These are phyloP conservation scores for Populus hybrid DNA, from an alignment of 441 rosid species.

Conservation along the genomic window DNA sequence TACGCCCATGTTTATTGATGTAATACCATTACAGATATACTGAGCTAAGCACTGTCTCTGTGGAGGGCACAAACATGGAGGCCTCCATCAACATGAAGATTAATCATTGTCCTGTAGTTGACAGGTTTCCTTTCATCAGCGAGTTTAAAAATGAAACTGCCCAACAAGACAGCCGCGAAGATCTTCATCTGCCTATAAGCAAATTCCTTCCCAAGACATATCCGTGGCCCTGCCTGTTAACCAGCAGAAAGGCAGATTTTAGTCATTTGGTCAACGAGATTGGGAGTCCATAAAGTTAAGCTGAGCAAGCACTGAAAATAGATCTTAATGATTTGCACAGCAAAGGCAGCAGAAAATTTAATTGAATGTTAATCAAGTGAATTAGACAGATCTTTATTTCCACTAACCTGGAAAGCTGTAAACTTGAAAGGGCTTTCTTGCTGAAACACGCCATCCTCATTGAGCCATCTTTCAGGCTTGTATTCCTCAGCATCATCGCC, in stretches of 20 bases:
- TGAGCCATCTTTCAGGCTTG: too few relatives aligned
- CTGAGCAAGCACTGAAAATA: too few relatives aligned
- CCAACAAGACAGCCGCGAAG: conserved; percentile 43
- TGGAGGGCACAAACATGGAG: conserved; percentile 40
- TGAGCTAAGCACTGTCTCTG: conserved; percentile 13
- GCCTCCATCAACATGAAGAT: conserved; percentile 58
- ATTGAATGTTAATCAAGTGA: too few relatives aligned
- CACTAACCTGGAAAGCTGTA: too few relatives aligned
- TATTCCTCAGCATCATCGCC: too few relatives aligned
- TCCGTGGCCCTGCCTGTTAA: conserved; percentile 67
- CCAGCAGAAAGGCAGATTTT: neutral
- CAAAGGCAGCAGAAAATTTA: too few relatives aligned
- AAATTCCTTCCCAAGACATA: conserved; percentile 81
- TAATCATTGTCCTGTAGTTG: conserved; percentile 60
- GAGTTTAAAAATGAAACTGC: conserved; percentile 44
- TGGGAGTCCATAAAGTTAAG: too few relatives aligned
- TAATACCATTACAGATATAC: neutral
- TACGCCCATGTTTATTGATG: neutral
- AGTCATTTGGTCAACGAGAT: conserved; percentile 1
- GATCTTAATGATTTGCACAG: too few relatives aligned
- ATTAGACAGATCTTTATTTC: too few relatives aligned
- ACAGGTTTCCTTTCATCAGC: conserved; percentile 37
- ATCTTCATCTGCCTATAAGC: conserved; percentile 85
- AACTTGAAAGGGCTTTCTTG: too few relatives aligned
- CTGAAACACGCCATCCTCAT: too few relatives aligned